Base-by-base conservation (phyloP, 2,329 filamentous ascomycete genomes). In the Fusarium verticillioides region DNA sequence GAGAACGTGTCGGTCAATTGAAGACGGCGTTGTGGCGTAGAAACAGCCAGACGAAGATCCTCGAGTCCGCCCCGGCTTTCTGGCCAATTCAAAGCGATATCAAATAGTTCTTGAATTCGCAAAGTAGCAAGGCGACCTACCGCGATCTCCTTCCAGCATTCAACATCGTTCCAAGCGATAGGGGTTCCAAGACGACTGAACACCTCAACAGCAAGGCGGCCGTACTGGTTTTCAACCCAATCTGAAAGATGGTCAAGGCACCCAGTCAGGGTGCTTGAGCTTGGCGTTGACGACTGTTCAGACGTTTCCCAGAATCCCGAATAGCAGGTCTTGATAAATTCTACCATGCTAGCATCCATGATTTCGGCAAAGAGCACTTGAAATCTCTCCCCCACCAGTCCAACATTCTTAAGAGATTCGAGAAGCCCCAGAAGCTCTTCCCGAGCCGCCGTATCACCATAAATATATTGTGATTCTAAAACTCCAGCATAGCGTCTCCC, bases 1-100 rank as follows among this genome's bases (percentile, higher is more conserved):
- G 91, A 89, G 80, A 96, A 96, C 42, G 86, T 87, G 46, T 90
- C 88, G 4, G 92, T 94, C 15, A 96, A 85, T 73, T 93, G 87
- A 26, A 92, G 84, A 58, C 94, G 91, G 39, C 91, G 88, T 63
- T 90, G 88, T 7, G 92, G 87, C 4, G 91, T 91, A 16, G 90
- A 92, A 36, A 94, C 88, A 50, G 92, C 90, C 60, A 91, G 88
- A 69, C 92, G 88, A 70, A 96, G 88, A 78, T 96, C 94, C 36
- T 94, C 88, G 6, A 96, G 86, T 2, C 92, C 94, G 5, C 91
- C 91, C 61, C 88, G 86, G 73, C 92, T 94, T 40, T 87, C 82
- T 8, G 93, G 92, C 93, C 93, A 96, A 63, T 88, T 86, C 64
- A 93, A 87, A 50, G 95, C 91, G 78, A 96, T 95, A 77, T 95